Evolutionary conservation across 805 yeast species (phyloP).

Genomic region (Candida golubevii): DNA sequence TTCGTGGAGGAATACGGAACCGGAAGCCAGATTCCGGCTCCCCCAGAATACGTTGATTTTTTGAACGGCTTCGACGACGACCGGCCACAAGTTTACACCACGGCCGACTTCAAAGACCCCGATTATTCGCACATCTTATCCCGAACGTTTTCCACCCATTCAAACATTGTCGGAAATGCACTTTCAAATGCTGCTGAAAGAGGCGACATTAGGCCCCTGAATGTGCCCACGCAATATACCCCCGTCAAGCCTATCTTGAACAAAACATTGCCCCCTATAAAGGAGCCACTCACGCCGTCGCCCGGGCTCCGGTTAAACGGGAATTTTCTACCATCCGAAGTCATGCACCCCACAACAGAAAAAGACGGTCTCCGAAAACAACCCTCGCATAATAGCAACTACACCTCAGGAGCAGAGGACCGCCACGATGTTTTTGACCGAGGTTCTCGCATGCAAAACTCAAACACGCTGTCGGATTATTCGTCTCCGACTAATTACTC

Average conservation of each 20-base stretch:
- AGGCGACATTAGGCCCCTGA: background rate
- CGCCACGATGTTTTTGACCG: conserved; percentile 15
- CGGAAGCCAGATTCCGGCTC: conserved; percentile 55
- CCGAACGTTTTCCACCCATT: conserved; percentile 17
- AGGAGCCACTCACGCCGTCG: background rate
- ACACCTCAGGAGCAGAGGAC: conserved; percentile 12
- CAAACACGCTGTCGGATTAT: conserved; percentile 24
- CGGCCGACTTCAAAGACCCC: conserved; percentile 32
- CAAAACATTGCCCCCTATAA: conserved; percentile 13
- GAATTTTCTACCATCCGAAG: background rate
- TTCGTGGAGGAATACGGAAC: conserved; percentile 58
- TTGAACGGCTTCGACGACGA: conserved; percentile 36
- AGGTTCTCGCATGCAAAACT: conserved; percentile 7
- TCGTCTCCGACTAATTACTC: conserved; percentile 37
- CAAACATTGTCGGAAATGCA: conserved; percentile 1
- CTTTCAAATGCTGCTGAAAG: background rate
- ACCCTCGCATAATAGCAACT: conserved; percentile 15
- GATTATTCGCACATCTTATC: conserved; percentile 23
- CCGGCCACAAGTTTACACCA: conserved; percentile 14
- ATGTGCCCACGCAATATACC: background rate
- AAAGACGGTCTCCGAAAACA: conserved; percentile 8
- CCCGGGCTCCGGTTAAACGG: background rate
- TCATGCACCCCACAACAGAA: background rate
- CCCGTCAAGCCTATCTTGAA: conserved; percentile 3
- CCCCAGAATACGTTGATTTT: conserved; percentile 63